Evolutionary conservation across 2,329 filamentous ascomycete species (phyloP).

Genomic region (Cladosporium sp.): DNA sequence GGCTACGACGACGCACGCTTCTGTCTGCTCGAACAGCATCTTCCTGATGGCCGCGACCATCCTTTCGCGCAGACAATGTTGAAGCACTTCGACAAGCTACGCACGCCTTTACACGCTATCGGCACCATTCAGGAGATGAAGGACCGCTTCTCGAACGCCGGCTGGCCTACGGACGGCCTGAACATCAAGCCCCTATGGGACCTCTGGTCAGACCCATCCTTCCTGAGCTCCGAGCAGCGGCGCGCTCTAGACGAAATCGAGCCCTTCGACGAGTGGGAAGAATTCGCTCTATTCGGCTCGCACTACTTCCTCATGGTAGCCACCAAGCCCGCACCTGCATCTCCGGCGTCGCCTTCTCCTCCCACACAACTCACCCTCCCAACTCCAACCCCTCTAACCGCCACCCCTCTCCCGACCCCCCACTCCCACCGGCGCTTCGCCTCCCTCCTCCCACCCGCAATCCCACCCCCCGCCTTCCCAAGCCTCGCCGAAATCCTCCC

Average conservation of each 20-base stretch:
- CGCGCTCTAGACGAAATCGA: constrained; percentile 62
- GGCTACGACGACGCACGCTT: constrained; percentile 68
- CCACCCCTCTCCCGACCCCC: constrained; percentile 15
- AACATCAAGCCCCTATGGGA: constrained; percentile 70
- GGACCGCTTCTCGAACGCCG: constrained; percentile 59
- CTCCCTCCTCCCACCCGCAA: constrained; percentile 16
- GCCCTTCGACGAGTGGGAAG: constrained; percentile 94
- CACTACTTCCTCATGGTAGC: constrained; percentile 79
- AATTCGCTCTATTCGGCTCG: constrained; percentile 75
- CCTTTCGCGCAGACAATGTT: constrained; percentile 87
- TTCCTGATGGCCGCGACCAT: constrained; percentile 69
- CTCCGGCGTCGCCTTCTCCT: not conserved
- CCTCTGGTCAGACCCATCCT: constrained; percentile 65
- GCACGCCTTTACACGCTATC: constrained; percentile 70
- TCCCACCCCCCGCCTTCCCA: constrained; percentile 24
- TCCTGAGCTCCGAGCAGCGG: constrained; percentile 57
- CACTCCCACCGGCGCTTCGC: constrained; percentile 33
- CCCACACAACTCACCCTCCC: not conserved
- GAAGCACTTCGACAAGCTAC: constrained; percentile 71
- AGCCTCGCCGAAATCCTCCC: not conserved
- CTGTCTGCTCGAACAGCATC: constrained; percentile 77
- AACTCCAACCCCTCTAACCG: not conserved
- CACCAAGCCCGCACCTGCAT: constrained; percentile 32
- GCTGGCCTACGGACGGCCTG: constrained; percentile 54
- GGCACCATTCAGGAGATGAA: constrained; percentile 61